Conservation (phyloP, 1,139 yeast species). For the Arxiozyma bovina region DNA sequence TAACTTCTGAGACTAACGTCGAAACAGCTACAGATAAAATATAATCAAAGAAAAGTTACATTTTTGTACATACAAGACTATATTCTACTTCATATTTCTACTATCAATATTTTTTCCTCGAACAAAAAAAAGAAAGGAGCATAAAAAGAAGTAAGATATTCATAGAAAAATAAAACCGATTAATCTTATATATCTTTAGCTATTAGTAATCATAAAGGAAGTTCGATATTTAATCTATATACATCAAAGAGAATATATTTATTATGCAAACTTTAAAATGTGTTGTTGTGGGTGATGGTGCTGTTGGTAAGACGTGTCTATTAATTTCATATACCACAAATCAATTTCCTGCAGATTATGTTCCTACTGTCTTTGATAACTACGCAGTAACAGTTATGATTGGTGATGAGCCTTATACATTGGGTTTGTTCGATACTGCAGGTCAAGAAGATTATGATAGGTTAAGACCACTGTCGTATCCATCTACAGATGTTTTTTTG, state of each 20-base stretch:
- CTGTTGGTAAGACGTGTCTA: conserved; percentile 89
- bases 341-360: conserved; percentile 81
- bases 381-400: conserved; percentile 97
- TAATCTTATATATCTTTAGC: no score
- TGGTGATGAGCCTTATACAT: conserved; percentile 95
- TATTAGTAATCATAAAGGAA: not conserved
- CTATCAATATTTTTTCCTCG: not conserved
- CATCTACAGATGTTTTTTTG: conserved; percentile 91
- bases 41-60: not conserved
- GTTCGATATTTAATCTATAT: not conserved
- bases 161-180: no score
- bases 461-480: conserved; percentile 90
- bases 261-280: conserved; percentile 82
- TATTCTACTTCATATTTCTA: no score
- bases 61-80: no score
- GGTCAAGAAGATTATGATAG: conserved; percentile 99
- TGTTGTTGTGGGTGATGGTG: conserved; percentile 98
- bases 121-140: not conserved
- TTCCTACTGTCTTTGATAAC: conserved; percentile 89
- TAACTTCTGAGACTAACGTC: not conserved
- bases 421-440: conserved; percentile 94
- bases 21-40: not conserved
- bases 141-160: not conserved
- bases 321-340: conserved; percentile 84
- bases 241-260: not conserved